Conservation (phyloP, 2,329 filamentous ascomycete genomes). For the Taxawa tesnikishii region DNA sequence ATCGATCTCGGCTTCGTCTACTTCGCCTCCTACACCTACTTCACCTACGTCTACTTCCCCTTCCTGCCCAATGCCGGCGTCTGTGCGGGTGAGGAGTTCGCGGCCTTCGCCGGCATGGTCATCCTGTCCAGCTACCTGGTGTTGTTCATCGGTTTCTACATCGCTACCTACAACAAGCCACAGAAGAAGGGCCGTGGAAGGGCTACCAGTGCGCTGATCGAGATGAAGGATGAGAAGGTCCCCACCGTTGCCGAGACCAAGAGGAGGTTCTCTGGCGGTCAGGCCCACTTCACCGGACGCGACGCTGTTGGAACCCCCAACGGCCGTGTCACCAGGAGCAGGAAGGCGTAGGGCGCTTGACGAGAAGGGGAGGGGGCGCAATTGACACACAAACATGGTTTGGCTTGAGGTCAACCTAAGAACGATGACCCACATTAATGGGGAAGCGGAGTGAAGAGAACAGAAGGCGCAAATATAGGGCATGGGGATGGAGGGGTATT, state of each 20-base stretch:
- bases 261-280: conserved; percentile 36
- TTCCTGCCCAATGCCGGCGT: conserved; percentile 72
- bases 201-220: conserved; percentile 74
- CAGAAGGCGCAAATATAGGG: no score
- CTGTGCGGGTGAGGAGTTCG: conserved; percentile 94
- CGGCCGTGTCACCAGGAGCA: conserved; percentile 51
- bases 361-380: no score
- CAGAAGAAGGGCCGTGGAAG: conserved; percentile 60
- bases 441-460: no score
- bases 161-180: conserved; percentile 87
- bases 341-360: conserved; percentile 61
- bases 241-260: conserved; percentile 40
- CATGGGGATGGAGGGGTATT: no score
- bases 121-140: conserved; percentile 92
- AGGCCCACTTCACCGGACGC: conserved; percentile 14
- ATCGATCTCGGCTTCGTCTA: conserved; percentile 97
- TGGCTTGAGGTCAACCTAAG: no score
- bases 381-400: no score
- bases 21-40: conserved; percentile 99
- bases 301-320: conserved; percentile 36
- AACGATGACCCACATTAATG: no score
- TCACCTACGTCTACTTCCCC: conserved; percentile 79
- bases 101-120: conserved; percentile 80
- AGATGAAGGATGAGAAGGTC: conserved; percentile 64
- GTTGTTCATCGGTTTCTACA: conserved; percentile 98